Evolutionary conservation across 1,139 yeast genomes (phyloP), one percentile per base, ranked within the genome.

Genomic region (Hemisphaericaspora lyxosophila): DNA sequence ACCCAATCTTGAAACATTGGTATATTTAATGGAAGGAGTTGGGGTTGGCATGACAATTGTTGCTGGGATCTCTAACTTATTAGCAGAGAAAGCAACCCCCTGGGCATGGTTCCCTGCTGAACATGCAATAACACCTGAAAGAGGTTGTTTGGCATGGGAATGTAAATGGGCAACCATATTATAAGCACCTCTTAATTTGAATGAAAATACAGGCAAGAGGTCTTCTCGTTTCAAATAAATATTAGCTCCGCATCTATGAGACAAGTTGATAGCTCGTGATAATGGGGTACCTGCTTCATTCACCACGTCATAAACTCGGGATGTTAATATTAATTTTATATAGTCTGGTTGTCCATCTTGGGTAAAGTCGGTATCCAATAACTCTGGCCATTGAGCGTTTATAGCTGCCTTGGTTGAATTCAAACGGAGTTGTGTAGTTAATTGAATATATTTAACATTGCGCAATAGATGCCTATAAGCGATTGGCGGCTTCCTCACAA

Each of bases 101-200:
- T 94, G 99, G 2, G 99, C 99, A 54, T 92, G 99, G 60, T 92
- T 92, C 27, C 99, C 99, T 1, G 98, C 99, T 15, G 97, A 88
- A 54, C 97, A 92, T 0, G 98, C 97, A 59, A 94, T 85, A 38
- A 92, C 97, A 47, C 99, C 99, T 44, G 84, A 78, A 49, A 85
- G 64, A 37, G 85, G 82, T 29, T 80, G 74, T 32, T 79, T 75
- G 19, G 78, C 71, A 37, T 64, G 55, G 23, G 69, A 40, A 34
- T 86, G 81, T 41, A 92, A 66, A 53, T 90, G 86, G 27, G 97
- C 94, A 54, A 92, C 85, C 95, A 88, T 89, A 60, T 92, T 92
- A 63, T 90, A 88, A 17, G 98, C 99, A 42, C 99, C 99, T 59
- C 99, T 82, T 45, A 92, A 73, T 65, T 92, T 92, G 76, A 92